phyloP scores from a whole-genome alignment of 75 land plant genomes.

The Selaginella tamariscina region DNA sequence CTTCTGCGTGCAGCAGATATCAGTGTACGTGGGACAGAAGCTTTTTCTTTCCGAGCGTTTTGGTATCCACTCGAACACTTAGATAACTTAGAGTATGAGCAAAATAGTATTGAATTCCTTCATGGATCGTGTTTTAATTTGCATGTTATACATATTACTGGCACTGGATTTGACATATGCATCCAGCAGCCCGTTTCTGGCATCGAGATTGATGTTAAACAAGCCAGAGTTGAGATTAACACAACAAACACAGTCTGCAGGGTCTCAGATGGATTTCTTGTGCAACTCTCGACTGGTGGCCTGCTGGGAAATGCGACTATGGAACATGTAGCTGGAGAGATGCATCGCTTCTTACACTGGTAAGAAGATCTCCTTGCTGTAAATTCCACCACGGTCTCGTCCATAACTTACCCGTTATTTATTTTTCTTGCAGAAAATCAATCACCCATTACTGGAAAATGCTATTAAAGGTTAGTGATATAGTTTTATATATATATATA shows the following conservation, averaged over 20 bases:
- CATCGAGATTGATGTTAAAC: neutral
- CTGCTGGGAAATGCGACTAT: constrained; percentile 7
- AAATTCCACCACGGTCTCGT: neutral
- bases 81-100: no score
- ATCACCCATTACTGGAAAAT: constrained; percentile 3
- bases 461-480: constrained; percentile 4
- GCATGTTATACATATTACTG: no score
- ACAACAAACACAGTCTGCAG: neutral
- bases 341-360: constrained; percentile 5
- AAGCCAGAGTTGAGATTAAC: neutral
- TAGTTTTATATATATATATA: neutral
- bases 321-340: constrained; percentile 4
- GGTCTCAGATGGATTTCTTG: neutral
- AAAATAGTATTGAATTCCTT: no score
- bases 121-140: no score
- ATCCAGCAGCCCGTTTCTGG: no score
- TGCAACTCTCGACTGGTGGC: constrained; percentile 10
- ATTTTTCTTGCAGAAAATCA: neutral
- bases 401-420: neutral
- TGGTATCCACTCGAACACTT: no score
- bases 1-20: no score
- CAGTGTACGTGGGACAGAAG: no score
- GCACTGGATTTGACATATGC: no score
- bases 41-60: no score
- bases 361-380: neutral